Evolutionary conservation across 202 grass and related monocot species (phyloP).

Genomic region (Sporobolus alterniflorus): DNA sequence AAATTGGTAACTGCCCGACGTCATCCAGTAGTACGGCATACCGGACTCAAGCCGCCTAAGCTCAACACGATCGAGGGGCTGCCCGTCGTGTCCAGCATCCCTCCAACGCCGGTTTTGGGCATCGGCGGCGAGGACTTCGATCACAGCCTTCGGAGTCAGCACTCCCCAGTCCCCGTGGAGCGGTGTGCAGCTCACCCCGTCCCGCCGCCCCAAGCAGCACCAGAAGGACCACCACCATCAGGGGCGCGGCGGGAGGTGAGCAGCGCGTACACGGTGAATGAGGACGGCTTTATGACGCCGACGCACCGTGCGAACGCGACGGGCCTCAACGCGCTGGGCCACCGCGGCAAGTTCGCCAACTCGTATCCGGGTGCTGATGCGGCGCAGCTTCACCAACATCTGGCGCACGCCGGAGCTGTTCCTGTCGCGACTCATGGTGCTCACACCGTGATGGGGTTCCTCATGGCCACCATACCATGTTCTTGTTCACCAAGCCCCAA

Average conservation of each 20-base stretch:
- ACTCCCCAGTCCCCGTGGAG: slow-evolving; percentile 59
- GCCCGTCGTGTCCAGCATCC: slow-evolving; percentile 54
- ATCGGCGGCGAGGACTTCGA: slow-evolving; percentile 51
- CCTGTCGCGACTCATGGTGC: slow-evolving; percentile 65
- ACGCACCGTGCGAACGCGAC: slow-evolving; percentile 22
- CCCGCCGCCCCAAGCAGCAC: slow-evolving; percentile 42
- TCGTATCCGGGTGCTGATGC: slow-evolving; percentile 61
- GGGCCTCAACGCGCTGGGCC: slow-evolving; percentile 44
- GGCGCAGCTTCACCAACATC: slow-evolving; percentile 78
- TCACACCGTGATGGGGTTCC: slow-evolving; percentile 53
- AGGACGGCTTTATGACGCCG: slow-evolving; percentile 59
- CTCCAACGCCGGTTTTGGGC: slow-evolving; percentile 8
- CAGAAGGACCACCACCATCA: slow-evolving; percentile 20
- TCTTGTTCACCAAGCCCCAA: slow-evolving; percentile 71
- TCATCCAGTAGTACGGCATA: slow-evolving; percentile 77
- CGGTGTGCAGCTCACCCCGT: slow-evolving; percentile 55
- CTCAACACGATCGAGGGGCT: slow-evolving; percentile 17
- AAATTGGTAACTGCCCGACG: no score
- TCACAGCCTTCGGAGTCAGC: slow-evolving; percentile 56
- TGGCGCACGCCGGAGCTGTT: slow-evolving; percentile 79
- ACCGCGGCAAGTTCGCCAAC: slow-evolving; percentile 65
- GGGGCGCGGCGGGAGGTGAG: slow-evolving; percentile 38
- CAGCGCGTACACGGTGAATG: slow-evolving; percentile 70
- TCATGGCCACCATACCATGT: slow-evolving; percentile 81
- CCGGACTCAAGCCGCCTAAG: slow-evolving; percentile 63